Base-by-base conservation (phyloP, 805 yeast genomes). In the Yamadazyma insecticola region DNA sequence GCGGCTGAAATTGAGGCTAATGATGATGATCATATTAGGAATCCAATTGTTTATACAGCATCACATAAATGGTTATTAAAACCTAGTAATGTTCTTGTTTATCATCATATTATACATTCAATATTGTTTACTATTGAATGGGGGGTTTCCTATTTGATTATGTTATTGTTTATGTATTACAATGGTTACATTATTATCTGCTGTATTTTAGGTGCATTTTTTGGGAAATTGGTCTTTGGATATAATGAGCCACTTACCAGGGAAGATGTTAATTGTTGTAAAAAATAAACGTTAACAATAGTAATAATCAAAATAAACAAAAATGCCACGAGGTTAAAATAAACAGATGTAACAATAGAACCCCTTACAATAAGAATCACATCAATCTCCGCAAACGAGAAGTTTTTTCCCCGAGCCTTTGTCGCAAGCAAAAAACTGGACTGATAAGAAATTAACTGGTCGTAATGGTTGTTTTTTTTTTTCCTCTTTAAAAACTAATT, bases 91-190 rank as follows among this genome's bases (percentile, higher is more conserved):
- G 28, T 45, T 10, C 35, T 25, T 3, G 26, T 47, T 6, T 29
- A 57, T n/a, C 77, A 76, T 41, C 86, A 79, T 45, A 7, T 72
- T 4, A 43, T 72, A 11, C 65, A 81, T 37, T 57, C 74, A 1
- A 30, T 60, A 2, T 43, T 78, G 21, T 79, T 70, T 51, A 70
- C 76, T 2, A 47, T 75, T 16, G 79, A 78, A 49, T 76, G 81
- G 75, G 80, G 80, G 3, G 65, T 73, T 11, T 72, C 79, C 3
- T 80, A 79, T 52, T 52, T 80, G 30, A 72, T 80, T 47, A 81
- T 79, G 83, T 66, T 81, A 60, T 57, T 81, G 44, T 79, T 78
- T 61, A 80, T 81, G 87, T 78, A 79, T 61, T 80, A 76, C 60
- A 80, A 79, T 46, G 86, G 86, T 11, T 79, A 77, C 48, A 64